Percentiles rank a stretch among this genome's conserved stretches.
These are phyloP conservation scores for Tausonia pullulans DNA, from an alignment of 1,284 basidiomycete genomes.

Conservation along the genomic window DNA sequence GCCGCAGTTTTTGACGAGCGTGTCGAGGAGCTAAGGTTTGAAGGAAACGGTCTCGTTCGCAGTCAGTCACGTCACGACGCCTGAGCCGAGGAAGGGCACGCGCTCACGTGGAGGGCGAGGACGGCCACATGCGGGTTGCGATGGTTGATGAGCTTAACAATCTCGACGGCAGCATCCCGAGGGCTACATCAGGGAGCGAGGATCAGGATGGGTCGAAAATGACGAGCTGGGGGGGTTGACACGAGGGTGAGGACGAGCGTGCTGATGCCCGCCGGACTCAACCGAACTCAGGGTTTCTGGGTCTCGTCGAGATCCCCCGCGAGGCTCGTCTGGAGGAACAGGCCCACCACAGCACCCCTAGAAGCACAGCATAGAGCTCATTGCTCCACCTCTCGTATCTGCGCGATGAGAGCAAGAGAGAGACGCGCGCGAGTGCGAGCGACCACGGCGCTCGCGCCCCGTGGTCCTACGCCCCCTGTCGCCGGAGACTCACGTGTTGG, in stretches of 20 bases:
- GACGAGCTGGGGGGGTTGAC: too few relatives aligned
- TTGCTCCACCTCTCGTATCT: not conserved
- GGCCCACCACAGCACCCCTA: too few relatives aligned
- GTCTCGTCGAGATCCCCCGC: too few relatives aligned
- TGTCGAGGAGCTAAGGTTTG: slow-evolving; percentile 59
- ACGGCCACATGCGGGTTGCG: slow-evolving; percentile 81
- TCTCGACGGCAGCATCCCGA: slow-evolving; percentile 74
- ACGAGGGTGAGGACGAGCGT: too few relatives aligned
- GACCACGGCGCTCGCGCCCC: too few relatives aligned
- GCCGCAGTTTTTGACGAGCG: slow-evolving; percentile 87
- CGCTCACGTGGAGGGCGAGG: slow-evolving; percentile 44
- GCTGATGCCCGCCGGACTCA: too few relatives aligned
- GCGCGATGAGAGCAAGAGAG: not conserved
- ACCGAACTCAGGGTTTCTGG: too few relatives aligned
- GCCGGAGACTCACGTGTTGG: slow-evolving; percentile 66
- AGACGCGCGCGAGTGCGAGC: not conserved
- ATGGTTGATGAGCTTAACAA: slow-evolving; percentile 73
- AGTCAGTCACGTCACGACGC: too few relatives aligned
- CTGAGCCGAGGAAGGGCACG: not conserved
- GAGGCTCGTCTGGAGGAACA: too few relatives aligned
- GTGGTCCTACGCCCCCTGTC: not conserved
- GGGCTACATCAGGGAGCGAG: slow-evolving; percentile 43
- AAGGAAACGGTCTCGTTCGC: not conserved
- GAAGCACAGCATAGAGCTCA: too few relatives aligned
- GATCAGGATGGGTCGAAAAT: too few relatives aligned